A percentile compares a stretch with the other conserved stretches of the same genome.
Evolutionary conservation across 2,329 filamentous ascomycete species (phyloP).

Genomic region (Chaetomiaceae sp.): DNA sequence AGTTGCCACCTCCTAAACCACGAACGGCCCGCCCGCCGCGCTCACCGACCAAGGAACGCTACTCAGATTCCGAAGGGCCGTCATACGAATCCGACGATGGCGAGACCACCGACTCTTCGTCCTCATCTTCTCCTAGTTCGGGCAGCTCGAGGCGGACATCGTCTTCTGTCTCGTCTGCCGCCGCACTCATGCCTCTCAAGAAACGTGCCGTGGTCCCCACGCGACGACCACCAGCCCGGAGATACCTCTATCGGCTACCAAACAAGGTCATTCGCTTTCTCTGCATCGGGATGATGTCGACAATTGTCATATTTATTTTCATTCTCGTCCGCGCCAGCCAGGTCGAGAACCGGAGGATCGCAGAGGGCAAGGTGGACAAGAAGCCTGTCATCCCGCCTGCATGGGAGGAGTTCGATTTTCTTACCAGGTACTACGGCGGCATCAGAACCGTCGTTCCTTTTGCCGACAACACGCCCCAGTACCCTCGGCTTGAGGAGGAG

Average conservation of each 20-base stretch:
- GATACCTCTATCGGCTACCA: conserved; percentile 56
- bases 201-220: conserved; percentile 28
- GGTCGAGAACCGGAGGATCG: conserved; percentile 57
- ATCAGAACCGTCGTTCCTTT: conserved; percentile 64
- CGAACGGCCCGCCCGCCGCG: conserved; percentile 15
- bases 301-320: conserved; percentile 70
- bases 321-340: conserved; percentile 69
- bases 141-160: conserved; percentile 49
- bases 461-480: conserved; percentile 68
- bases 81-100: conserved; percentile 35
- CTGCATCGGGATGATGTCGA: conserved; percentile 62
- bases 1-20: conserved; percentile 27
- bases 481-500: conserved; percentile 62
- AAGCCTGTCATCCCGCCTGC: conserved; percentile 57
- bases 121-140: conserved; percentile 33
- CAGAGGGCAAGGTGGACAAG: conserved; percentile 51
- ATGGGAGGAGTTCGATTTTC: conserved; percentile 82
- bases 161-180: conserved; percentile 36
- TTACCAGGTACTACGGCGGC: conserved; percentile 86
- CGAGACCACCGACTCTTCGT: conserved; percentile 34
- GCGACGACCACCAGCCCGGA: conserved; percentile 29
- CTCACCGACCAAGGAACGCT: conserved; percentile 41
- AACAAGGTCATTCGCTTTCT: conserved; percentile 72
- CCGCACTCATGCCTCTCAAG: conserved; percentile 41
- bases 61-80: conserved; percentile 44